Evolutionary conservation across 108 stramenopile species (phyloP).

Genomic region (Fragilaria radians): DNA sequence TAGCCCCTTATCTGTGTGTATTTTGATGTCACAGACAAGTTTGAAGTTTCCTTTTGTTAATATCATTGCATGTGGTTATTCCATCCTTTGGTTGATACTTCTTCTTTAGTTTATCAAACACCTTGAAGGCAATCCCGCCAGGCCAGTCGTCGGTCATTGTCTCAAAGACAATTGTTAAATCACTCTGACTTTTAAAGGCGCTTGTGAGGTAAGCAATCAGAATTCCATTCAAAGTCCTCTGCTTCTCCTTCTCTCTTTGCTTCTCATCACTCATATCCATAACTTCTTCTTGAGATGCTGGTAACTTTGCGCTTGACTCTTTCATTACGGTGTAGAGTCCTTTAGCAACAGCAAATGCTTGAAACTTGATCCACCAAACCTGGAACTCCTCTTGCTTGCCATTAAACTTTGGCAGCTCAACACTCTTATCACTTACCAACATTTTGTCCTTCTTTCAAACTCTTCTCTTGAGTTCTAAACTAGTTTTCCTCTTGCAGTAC

Average conservation of each 20-base stretch:
- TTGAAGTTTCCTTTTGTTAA: conserved; percentile 11
- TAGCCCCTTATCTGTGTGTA: conserved; percentile 12
- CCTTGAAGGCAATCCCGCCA: neutral
- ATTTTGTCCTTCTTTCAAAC: too few relatives aligned
- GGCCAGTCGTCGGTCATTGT: conserved; percentile 3
- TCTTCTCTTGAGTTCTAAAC: too few relatives aligned
- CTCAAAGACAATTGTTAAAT: neutral
- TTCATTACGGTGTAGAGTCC: neutral
- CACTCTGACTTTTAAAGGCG: conserved; percentile 2
- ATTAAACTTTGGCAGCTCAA: too few relatives aligned
- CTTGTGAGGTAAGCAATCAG: conserved; percentile 2
- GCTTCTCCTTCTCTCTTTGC: conserved; percentile 4
- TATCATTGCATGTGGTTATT: conserved; percentile 6
- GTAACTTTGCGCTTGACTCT: neutral
- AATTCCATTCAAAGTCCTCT: neutral
- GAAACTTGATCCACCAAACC: conserved; percentile 7
- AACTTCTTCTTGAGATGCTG: too few relatives aligned
- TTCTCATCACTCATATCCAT: too few relatives aligned
- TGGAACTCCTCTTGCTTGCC: conserved; percentile 7
- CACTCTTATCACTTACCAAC: too few relatives aligned
- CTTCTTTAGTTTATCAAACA: neutral
- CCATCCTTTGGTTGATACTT: conserved; percentile 3
- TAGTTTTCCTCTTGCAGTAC: too few relatives aligned
- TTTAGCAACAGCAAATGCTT: too few relatives aligned
- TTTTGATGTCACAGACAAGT: conserved; percentile 27